Evolutionary conservation across 1,139 yeast genomes (phyloP), one percentile per base, ranked within the genome.

Genomic region (Hemisphaericaspora xylofermentans): DNA sequence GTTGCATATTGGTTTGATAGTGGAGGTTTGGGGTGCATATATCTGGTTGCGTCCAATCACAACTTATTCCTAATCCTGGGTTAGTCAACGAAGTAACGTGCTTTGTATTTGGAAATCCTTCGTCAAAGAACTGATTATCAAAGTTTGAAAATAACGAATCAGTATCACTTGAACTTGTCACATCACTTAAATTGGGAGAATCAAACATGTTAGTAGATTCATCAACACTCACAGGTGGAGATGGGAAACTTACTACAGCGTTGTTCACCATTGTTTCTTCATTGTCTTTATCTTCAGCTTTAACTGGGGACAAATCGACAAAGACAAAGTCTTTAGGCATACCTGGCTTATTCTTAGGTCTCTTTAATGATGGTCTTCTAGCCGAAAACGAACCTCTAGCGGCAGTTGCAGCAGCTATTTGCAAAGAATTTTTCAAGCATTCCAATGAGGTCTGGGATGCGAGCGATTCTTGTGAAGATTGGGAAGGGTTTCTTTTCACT

Each of bases 231-330:
- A 26, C 24, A 10, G 39, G 36, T 12, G 50, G 50, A 9, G 50
- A 43, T n/a, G 50, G 43, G 18, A 46, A 31, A 38, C 39, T 17
- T 41, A 30, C 14, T 40, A n/a, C 34, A 5, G 43, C 28, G 29
- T 36, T 22, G 12, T n/a, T n/a, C n/a, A n/a, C n/a, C n/a, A 40
- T 27, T 12, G 26, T 33, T 22, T 35, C 44, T 21, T 28, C 36
- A 25, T 19, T 34, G 25, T 47, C 56, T 10, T 42, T 46, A 15
- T 60, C 64, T 16, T 57, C 68, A 33, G 50, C 60, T 59, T 74
- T 74, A 33, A 69, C 70, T 17, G 82, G 82, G 15, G 79, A 73
- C 46, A 76, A 64, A 52, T 76, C 80, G 34, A 76, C 80, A 53
- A 76, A 76, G 15, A 76, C 80, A 49, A 74, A 76, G 52, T 74